Base-by-base conservation (phyloP, 202 grass and related monocot species). In the Zoysia matrella region DNA sequence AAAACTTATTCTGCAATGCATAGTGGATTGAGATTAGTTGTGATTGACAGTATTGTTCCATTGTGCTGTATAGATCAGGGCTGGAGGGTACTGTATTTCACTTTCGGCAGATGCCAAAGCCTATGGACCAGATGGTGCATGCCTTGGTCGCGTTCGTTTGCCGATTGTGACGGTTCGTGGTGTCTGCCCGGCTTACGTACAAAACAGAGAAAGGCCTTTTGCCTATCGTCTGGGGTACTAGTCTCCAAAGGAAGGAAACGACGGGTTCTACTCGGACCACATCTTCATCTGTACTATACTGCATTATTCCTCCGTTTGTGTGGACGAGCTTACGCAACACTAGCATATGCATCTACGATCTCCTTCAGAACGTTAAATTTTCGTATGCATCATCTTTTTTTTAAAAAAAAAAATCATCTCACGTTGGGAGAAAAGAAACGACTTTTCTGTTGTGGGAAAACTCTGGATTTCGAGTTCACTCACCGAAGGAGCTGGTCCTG, bases 141-240 rank as follows among this genome's bases (percentile, higher is more conserved):
- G 11, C 3, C 44, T 15, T 47, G 22, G 65, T 10, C 47, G 65
- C 43, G 69, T 82, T 43, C 15, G 22, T 22, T 36, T 36, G 30
- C 30, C 22, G 75, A 85, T 66, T 11, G 76, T 46, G 68, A 79
- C 8, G 60, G 41, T 57, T 79, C 83, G 30, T 48, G 67, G 67
- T 18, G 63, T 53, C 48, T 77, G 40, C 22, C 47, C 71, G 64
- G 47, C 71, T 78, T 74, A 71, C 18, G 57, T 72, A 65, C 48
- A 72, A 11, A 18, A 49, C 30, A 1, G 30, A 36, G 41, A 47
- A 53, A 54, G 60, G 60, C 60, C 1, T 36, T 36, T 62, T 62
- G 60, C 2, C 36, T 62, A 8, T 62, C 7, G 60, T 62, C 60
- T 18, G 16, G 18, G 57, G 5, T 18, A 58, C 56, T 62, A 10